Evolutionary conservation across 345 rosid genomes (phyloP), one percentile per base, ranked within the genome.

Genomic region (Balakata baccata): DNA sequence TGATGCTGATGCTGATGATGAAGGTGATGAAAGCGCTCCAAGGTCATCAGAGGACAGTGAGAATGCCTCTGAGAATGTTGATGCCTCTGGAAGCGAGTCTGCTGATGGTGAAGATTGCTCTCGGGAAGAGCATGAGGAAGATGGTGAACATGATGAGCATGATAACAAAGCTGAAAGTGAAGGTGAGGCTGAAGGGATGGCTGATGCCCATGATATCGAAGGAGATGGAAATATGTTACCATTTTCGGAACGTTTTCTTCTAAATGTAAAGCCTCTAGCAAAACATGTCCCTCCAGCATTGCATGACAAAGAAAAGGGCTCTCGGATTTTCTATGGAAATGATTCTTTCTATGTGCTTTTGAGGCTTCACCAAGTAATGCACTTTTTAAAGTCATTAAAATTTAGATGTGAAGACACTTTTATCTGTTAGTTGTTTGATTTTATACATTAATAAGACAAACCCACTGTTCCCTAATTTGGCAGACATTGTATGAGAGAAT

Each of bases 321-420:
- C 89, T n/a, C 75, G 76, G 49, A 76, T 93, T 82, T 96, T 96
- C 80, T 96, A 93, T 75, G 99, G 98, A 73, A 93, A 93, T 73
- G 98, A 96, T 84, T 93, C 96, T 39, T 93, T 88, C 78, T 93
- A 93, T 69, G 93, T 93, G 74, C 92, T 93, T 70, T 89, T 93
- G 65, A 87, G 98, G 86, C 99, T 96, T 84, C 99, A 96, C 81
- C 99, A 86, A 79, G 99, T 96, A 87, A 86, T 85, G 76, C 46
- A 46, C 37, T 56, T 60, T 63, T 18, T 61, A 6, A 1, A 53
- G 71, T 38, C 66, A 63, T 10, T 74, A 45, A 11, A 17, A 47
- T 43, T 43, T 75, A 29, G 34, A 29, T 29, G 34, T 2, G 34
- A 29, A 29, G 34, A 29, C 34, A 43, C 45, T 73, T 59, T 65